Percentiles rank a stretch among this genome's conserved stretches.
phyloP scores from a whole-genome alignment of 768 basidiomycete species.

The Mrakia gelida region DNA sequence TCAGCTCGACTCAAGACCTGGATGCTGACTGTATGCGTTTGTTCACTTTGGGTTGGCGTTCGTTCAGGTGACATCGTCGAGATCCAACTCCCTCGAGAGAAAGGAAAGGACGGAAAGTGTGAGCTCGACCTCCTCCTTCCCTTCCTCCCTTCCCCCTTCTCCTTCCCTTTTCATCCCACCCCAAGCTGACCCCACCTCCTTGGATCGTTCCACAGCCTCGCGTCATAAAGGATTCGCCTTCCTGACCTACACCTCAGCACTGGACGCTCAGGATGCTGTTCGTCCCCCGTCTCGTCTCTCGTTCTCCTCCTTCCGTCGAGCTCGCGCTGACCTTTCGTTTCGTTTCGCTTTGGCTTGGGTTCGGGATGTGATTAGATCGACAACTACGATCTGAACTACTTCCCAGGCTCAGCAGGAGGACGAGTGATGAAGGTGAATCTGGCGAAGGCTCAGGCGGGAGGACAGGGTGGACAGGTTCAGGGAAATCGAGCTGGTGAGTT shows the following conservation, averaged over 20 bases:
- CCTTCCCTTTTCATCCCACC: neutral
- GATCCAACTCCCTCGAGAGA: slow-evolving; percentile 17
- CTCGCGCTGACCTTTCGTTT: neutral
- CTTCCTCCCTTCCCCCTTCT: neutral
- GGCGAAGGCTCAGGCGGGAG: slow-evolving; percentile 2
- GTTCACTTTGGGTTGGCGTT: too few relatives aligned
- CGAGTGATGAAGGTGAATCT: slow-evolving; percentile 29
- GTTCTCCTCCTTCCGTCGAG: slow-evolving; percentile 13
- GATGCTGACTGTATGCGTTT: too few relatives aligned
- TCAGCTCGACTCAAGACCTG: neutral
- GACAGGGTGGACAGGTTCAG: neutral
- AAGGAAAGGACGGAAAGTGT: slow-evolving; percentile 17
- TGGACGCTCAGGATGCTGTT: slow-evolving; percentile 19
- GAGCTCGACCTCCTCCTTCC: neutral
- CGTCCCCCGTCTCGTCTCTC: slow-evolving; percentile 11
- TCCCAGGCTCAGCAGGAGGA: slow-evolving; percentile 15
- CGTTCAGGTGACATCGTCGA: slow-evolving; percentile 25
- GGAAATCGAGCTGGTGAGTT: slow-evolving; percentile 17
- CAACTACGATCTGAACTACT: slow-evolving; percentile 27
- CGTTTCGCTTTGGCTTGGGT: neutral
- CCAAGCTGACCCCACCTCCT: neutral
- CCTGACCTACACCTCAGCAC: slow-evolving; percentile 11
- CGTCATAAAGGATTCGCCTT: slow-evolving; percentile 24
- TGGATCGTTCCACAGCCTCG: neutral
- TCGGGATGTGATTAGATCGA: neutral